Conservation (phyloP, 768 basidiomycete genomes). For the Termitomyces sp. region DNA sequence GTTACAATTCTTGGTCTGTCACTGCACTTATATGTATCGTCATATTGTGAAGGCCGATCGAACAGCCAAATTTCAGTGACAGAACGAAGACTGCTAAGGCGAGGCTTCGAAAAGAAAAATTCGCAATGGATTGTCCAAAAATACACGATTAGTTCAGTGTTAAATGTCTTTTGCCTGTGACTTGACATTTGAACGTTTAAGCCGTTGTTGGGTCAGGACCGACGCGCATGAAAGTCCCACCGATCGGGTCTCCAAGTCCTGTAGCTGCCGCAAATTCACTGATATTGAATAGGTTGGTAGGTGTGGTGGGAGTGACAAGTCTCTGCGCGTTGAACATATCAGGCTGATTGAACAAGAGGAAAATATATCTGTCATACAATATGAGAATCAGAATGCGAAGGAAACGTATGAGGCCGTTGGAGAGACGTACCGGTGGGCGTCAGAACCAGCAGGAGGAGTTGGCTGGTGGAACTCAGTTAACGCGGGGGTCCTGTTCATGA, state of each 20-base stretch:
- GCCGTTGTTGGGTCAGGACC: slow-evolving; percentile 20
- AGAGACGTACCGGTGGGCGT: slow-evolving; percentile 32
- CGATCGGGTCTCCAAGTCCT: slow-evolving; percentile 39
- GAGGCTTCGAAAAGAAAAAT: too few species aligned
- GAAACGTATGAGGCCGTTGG: neutral
- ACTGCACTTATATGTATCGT: too few species aligned
- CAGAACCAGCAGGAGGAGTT: slow-evolving; percentile 36
- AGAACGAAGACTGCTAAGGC: too few species aligned
- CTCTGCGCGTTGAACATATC: slow-evolving; percentile 33
- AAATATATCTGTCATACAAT: slow-evolving; percentile 18
- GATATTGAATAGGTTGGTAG: slow-evolving; percentile 32
- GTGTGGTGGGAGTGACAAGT: slow-evolving; percentile 28
- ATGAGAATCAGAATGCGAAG: slow-evolving; percentile 10
- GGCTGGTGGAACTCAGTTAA: slow-evolving; percentile 35
- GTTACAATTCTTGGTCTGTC: too few species aligned
- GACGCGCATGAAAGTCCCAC: slow-evolving; percentile 43
- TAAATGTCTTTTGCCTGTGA: neutral
- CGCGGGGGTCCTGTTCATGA: slow-evolving; percentile 34
- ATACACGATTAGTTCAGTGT: neutral
- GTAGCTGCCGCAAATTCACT: slow-evolving; percentile 16
- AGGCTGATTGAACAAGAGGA: slow-evolving; percentile 38
- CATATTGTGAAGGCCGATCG: too few species aligned
- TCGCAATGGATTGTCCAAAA: too few species aligned
- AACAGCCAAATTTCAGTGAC: too few species aligned
- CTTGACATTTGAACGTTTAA: neutral